Evolutionary conservation across 768 basidiomycete genomes (phyloP), one percentile per base, ranked within the genome.

Genomic region (Naematelia encephala): DNA sequence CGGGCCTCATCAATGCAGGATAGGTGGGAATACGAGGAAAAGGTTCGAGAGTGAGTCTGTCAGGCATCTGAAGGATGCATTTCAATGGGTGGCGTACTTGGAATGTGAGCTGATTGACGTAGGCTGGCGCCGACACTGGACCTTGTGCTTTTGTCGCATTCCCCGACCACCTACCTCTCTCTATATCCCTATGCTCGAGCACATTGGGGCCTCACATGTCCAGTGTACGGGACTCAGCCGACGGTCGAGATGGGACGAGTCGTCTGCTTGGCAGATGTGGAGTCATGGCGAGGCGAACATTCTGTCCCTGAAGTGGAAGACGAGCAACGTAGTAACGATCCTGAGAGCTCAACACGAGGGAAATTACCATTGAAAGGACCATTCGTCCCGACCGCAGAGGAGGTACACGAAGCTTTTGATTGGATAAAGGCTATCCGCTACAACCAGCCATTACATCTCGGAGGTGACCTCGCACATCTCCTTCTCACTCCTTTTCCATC

Each of bases 201-300:
- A 16, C 82, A 84, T 74, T 92, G 90, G 87, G 87, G 86, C 21
- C 82, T 98, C 43, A 87, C 83, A 59, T 92, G 92, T 21, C 91
- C 92, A 2, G 86, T 91, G 19, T 99, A 98, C 75, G 88, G 90
- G 0, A 94, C 93, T 1, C 83, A 97, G 25, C 94, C 94, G 34
- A 91, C 96, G 0, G 90, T 93, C 66, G 91, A 93, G 56, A 94
- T 92, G 87, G 94, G 89, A 3, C 83, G 90, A 29, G 90, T 97
- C 44, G 90, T 90, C 14, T 87, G 89, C 1, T 83, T 87, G 4
- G 91, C 97, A 76, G 92, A 96, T 69, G 83, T 87, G 0, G 90
- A 92, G 66, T 85, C 86, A 13, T 82, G 91, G 70, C 71, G 77
- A 21, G 64, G 61, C 0, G 78, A 79, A 58, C 63, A 70, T 63